Conservation (phyloP, 1,284 basidiomycete species). For the Ganoderma meredithae region DNA sequence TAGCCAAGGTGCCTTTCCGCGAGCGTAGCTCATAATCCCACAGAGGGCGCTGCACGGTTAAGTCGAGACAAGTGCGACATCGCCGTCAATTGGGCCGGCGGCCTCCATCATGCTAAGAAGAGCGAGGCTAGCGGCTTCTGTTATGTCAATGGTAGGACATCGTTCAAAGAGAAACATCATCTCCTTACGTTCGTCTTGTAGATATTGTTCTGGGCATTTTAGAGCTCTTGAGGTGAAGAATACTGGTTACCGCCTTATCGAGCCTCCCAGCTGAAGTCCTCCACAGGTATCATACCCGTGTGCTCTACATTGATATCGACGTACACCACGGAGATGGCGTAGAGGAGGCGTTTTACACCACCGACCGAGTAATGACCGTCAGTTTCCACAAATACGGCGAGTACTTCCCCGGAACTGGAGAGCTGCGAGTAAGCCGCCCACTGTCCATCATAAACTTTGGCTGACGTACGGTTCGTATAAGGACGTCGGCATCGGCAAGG, state of each 20-base stretch:
- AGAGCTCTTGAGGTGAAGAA: slow-evolving; percentile 82
- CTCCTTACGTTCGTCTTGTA: slow-evolving; percentile 36
- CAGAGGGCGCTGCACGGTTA: slow-evolving; percentile 95
- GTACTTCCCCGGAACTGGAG: slow-evolving; percentile 99
- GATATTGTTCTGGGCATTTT: slow-evolving; percentile 98
- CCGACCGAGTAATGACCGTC: slow-evolving; percentile 98
- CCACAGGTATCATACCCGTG: slow-evolving; percentile 88
- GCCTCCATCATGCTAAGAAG: slow-evolving; percentile 98
- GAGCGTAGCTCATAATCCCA: neutral
- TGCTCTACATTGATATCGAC: slow-evolving; percentile 99
- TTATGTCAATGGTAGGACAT: slow-evolving; percentile 89
- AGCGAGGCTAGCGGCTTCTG: slow-evolving; percentile 99
- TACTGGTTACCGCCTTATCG: neutral
- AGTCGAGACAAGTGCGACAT: slow-evolving; percentile 99
- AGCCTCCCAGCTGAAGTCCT: neutral
- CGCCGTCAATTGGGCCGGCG: slow-evolving; percentile 98
- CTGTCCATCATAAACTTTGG: neutral
- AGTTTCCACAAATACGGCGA: slow-evolving; percentile 99
- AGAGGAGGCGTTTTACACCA: slow-evolving; percentile 99
- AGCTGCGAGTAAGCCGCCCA: slow-evolving; percentile 75
- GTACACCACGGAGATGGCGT: slow-evolving; percentile 99
- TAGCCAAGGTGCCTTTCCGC: slow-evolving; percentile 5
- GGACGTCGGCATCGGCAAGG: slow-evolving; percentile 94
- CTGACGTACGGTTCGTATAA: slow-evolving; percentile 40
- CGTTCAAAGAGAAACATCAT: slow-evolving; percentile 2